phyloP scores from a whole-genome alignment of 805 yeast genomes.

The Wickerhamiella spandovensis region DNA sequence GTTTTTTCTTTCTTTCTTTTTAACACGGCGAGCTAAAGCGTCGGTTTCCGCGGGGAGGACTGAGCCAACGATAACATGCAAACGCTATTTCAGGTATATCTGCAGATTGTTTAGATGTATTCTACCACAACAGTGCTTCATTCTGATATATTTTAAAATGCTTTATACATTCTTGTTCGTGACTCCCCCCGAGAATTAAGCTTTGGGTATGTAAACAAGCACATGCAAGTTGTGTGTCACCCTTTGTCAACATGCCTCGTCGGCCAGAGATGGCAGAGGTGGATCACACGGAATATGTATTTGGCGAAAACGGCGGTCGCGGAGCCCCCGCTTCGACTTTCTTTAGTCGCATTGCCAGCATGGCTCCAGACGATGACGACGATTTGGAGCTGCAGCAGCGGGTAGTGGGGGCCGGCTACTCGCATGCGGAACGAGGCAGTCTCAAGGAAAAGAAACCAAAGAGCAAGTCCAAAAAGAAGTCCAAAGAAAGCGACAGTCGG shows the following conservation, averaged over 20 bases:
- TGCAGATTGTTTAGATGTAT: too few species aligned
- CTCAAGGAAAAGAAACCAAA: constrained; percentile 4
- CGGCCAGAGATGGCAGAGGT: constrained; percentile 18
- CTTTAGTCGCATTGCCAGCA: constrained; percentile 27
- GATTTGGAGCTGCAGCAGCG: constrained; percentile 22
- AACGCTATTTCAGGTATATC: too few species aligned
- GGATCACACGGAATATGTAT: constrained; percentile 38
- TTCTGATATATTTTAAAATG: too few species aligned
- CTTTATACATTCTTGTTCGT: too few species aligned
- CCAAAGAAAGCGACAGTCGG: constrained; percentile 6
- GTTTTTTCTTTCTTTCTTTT: too few species aligned
- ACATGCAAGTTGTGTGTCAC: not conserved
- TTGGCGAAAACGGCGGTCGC: constrained; percentile 55
- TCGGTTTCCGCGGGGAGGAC: too few species aligned
- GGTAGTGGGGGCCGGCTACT: constrained; percentile 42
- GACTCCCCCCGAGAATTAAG: too few species aligned
- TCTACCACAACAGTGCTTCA: too few species aligned
- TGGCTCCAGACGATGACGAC: constrained; percentile 12
- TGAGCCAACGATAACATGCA: too few species aligned
- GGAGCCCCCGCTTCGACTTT: constrained; percentile 46
- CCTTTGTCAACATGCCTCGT: not conserved
- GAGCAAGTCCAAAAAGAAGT: constrained; percentile 4
- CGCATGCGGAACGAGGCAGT: constrained; percentile 33
- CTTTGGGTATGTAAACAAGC: too few species aligned
- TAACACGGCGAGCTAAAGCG: too few species aligned